phyloP scores from a whole-genome alignment of 225 moss, liverwort and hornwort species.

The Physcomitrellopsis africana region DNA sequence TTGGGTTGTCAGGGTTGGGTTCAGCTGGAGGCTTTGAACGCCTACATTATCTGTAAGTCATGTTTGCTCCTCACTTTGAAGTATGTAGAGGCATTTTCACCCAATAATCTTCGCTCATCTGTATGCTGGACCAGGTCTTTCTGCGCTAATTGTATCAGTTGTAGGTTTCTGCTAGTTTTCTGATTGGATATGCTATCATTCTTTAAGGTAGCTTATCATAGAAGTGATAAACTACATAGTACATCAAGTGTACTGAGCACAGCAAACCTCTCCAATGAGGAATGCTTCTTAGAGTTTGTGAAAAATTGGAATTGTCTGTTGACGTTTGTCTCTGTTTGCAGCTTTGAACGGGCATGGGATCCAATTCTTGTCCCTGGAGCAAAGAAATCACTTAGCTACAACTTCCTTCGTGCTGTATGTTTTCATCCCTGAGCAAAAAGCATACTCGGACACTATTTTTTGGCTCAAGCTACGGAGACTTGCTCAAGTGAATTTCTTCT shows the following conservation, averaged over 20 bases:
- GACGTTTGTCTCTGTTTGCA: slow-evolving; percentile 39
- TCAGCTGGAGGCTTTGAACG: slow-evolving; percentile 85
- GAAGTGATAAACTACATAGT: neutral
- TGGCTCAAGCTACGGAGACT: slow-evolving; percentile 17
- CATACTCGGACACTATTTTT: neutral
- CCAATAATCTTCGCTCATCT: slow-evolving; percentile 1
- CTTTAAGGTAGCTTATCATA: slow-evolving; percentile 6
- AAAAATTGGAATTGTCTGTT: slow-evolving; percentile 3
- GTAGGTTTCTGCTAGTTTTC: neutral
- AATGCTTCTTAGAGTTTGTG: neutral
- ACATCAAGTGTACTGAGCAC: neutral
- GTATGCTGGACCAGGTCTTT: slow-evolving; percentile 6
- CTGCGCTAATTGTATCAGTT: slow-evolving; percentile 3
- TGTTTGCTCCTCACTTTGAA: slow-evolving; percentile 16
- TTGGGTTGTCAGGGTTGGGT: slow-evolving; percentile 80
- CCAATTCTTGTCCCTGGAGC: slow-evolving; percentile 78
- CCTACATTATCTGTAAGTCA: slow-evolving; percentile 83
- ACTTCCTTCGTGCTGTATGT: slow-evolving; percentile 79
- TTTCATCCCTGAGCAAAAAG: slow-evolving; percentile 5
- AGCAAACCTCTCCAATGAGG: neutral
- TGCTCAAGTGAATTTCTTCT: slow-evolving; percentile 4
- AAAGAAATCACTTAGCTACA: slow-evolving; percentile 68
- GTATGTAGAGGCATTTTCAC: slow-evolving; percentile 14
- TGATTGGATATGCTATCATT: slow-evolving; percentile 4
- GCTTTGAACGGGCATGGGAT: slow-evolving; percentile 93